Evolutionary conservation across 495 filamentous ascomycete species (phyloP).

Genomic region (Daldinia grandis): DNA sequence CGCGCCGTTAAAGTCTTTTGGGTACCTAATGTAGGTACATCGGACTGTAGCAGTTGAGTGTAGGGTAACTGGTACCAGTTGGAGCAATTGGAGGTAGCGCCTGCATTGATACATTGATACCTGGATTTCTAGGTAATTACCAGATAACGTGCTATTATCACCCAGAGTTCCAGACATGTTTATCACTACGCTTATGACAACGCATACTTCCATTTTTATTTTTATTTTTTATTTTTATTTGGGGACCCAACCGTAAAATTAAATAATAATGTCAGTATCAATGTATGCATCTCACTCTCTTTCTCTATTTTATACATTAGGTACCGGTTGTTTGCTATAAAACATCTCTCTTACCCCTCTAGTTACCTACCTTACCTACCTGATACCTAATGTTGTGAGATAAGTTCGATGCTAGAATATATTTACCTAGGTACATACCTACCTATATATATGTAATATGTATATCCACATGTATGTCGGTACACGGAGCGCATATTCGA

Average conservation of each 20-base stretch:
- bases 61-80: conserved; percentile 2
- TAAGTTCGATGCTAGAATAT: neutral
- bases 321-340: no score
- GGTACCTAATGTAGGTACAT: neutral
- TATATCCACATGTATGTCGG: neutral
- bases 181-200: conserved; percentile 13
- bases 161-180: neutral
- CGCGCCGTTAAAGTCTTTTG: neutral
- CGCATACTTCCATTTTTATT: conserved; percentile 11
- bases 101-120: conserved; percentile 7
- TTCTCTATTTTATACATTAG: no score
- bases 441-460: neutral
- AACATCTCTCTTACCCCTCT: neutral
- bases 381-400: neutral
- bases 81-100: neutral
- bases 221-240: neutral
- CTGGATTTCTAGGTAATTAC: neutral
- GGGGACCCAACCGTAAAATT: neutral
- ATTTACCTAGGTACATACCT: neutral
- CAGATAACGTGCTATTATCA: conserved; percentile 3
- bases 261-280: neutral
- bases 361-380: neutral
- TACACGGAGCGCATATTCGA: no score
- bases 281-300: neutral
- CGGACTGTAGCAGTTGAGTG: neutral